A percentile compares a stretch with the other conserved stretches of the same genome.
phyloP scores from a whole-genome alignment of 2,329 filamentous ascomycete genomes.

The Fusarium annulatum region DNA sequence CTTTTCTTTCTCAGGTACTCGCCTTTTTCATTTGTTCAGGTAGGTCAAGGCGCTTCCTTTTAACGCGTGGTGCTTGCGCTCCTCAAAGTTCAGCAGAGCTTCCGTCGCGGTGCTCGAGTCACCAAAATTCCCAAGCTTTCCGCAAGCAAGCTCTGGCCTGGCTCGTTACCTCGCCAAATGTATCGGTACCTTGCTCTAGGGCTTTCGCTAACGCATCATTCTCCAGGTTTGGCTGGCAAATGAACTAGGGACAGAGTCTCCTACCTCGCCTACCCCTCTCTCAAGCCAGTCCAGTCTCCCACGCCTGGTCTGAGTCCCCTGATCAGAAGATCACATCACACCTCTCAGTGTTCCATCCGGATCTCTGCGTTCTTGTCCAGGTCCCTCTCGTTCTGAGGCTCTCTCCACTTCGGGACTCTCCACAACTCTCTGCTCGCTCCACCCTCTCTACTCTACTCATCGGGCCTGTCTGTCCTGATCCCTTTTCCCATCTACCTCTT shows the following conservation, averaged over 20 bases:
- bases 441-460: slow-evolving; percentile 6
- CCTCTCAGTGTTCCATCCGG: slow-evolving; percentile 24
- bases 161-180: slow-evolving; percentile 18
- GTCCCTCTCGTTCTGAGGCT: slow-evolving; percentile 15
- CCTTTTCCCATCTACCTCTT: slow-evolving; percentile 11
- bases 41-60: slow-evolving; percentile 7
- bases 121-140: slow-evolving; percentile 28
- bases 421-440: slow-evolving; percentile 30
- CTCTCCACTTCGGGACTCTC: slow-evolving; percentile 36
- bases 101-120: slow-evolving; percentile 21
- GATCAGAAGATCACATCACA: slow-evolving; percentile 39
- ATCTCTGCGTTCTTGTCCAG: slow-evolving; percentile 23
- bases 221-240: slow-evolving; percentile 41
- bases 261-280: slow-evolving; percentile 32
- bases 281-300: slow-evolving; percentile 6
- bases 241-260: slow-evolving; percentile 35
- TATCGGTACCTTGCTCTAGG: slow-evolving; percentile 43
- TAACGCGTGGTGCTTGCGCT: not conserved
- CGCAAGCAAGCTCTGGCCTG: slow-evolving; percentile 27
- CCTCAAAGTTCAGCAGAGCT: slow-evolving; percentile 9
- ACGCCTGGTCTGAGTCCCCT: slow-evolving; percentile 19
- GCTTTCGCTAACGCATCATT: slow-evolving; percentile 37
- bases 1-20: not conserved
- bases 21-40: slow-evolving; percentile 4
- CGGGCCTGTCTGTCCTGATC: not conserved